Conservation (phyloP, 495 filamentous ascomycete species). For the Penicillium arizonense region DNA sequence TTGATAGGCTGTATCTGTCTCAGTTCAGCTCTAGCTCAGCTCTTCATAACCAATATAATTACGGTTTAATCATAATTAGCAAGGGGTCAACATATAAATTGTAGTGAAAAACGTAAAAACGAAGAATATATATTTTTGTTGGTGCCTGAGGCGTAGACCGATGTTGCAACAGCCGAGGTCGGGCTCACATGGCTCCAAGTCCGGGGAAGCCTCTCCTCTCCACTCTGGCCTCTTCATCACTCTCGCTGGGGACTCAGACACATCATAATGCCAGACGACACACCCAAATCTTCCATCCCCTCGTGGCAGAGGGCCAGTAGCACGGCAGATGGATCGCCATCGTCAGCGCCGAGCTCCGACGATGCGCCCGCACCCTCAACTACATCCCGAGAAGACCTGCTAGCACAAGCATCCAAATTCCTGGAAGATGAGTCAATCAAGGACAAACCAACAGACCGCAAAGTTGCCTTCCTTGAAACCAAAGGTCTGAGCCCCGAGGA, state of each 20-base stretch:
- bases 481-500: constrained; percentile 73
- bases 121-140: background rate
- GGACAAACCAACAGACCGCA: constrained; percentile 65
- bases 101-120: background rate
- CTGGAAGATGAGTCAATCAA: constrained; percentile 77
- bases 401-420: constrained; percentile 75
- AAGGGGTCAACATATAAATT: too few relatives aligned
- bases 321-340: constrained; percentile 18
- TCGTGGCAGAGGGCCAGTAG: constrained; percentile 42
- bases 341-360: constrained; percentile 33
- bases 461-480: constrained; percentile 72
- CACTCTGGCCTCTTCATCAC: background rate
- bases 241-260: background rate
- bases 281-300: constrained; percentile 41
- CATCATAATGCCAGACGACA: constrained; percentile 37
- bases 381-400: constrained; percentile 40
- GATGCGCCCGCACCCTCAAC: constrained; percentile 27
- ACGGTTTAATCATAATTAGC: too few relatives aligned
- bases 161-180: constrained; percentile 33
- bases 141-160: constrained; percentile 1
- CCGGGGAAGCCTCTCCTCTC: constrained; percentile 19
- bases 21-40: too few relatives aligned
- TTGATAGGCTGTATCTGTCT: too few relatives aligned
- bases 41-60: too few relatives aligned
- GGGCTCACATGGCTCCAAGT: constrained; percentile 28